phyloP scores from a whole-genome alignment of 495 filamentous ascomycete genomes.

The Penicillium bovifimosum region DNA sequence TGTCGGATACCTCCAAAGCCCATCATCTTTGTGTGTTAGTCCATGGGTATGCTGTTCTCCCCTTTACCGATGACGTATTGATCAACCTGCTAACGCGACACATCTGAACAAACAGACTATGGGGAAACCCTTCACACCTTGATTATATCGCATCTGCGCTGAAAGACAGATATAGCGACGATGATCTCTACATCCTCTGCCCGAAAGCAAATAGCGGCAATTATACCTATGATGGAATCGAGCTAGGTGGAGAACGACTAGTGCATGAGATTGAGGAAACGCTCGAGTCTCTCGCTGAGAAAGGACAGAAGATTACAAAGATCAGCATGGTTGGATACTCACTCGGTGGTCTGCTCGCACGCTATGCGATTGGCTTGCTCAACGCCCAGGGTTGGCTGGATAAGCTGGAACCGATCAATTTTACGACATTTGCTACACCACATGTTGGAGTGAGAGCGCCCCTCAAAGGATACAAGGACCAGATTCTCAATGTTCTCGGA shows the following conservation, averaged over 20 bases:
- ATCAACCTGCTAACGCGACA: conserved; percentile 4
- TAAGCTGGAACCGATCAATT: conserved; percentile 78
- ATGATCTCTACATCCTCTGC: conserved; percentile 65
- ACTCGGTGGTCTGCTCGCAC: conserved; percentile 77
- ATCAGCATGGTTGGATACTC: conserved; percentile 87
- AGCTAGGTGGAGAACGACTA: conserved; percentile 82
- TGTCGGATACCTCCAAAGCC: conserved; percentile 25
- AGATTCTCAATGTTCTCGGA: conserved; percentile 77
- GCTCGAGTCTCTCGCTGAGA: conserved; percentile 55
- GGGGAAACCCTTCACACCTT: conserved; percentile 89
- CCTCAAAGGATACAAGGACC: conserved; percentile 56
- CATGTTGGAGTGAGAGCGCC: conserved; percentile 84
- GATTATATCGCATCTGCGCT: conserved; percentile 63
- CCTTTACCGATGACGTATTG: conserved; percentile 6
- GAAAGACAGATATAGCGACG: conserved; percentile 56
- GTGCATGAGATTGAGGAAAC: conserved; percentile 82
- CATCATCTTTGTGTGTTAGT: conserved; percentile 91
- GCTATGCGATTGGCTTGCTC: conserved; percentile 83
- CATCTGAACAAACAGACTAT: conserved; percentile 51
- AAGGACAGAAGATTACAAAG: conserved; percentile 69
- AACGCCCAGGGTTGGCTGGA: conserved; percentile 75
- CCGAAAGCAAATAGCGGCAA: conserved; percentile 74
- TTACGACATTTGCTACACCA: conserved; percentile 86
- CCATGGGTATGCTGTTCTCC: conserved; percentile 65
- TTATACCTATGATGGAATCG: conserved; percentile 93